Conservation (phyloP, 768 basidiomycete species). For the Mrakia gelida region DNA sequence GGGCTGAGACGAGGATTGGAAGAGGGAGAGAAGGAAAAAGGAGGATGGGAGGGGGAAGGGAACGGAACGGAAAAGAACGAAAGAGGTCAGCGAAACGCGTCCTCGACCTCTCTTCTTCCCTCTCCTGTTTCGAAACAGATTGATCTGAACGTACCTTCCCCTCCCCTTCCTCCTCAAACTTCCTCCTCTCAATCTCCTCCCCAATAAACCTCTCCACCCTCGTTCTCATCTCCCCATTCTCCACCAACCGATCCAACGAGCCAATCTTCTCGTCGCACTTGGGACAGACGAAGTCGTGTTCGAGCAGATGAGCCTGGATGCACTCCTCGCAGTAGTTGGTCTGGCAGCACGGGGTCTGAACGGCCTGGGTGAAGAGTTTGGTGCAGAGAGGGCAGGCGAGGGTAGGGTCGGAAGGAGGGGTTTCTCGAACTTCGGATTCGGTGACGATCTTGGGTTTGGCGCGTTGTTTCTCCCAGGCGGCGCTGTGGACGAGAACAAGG, state of each 20-base stretch:
- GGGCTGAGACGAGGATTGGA: background rate
- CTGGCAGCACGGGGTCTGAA: conserved; percentile 91
- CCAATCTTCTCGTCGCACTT: conserved; percentile 81
- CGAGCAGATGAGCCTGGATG: conserved; percentile 86
- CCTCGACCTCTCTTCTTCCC: background rate
- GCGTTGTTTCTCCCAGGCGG: conserved; percentile 75
- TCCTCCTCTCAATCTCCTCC: conserved; percentile 51
- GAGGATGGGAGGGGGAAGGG: background rate
- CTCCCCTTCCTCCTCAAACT: conserved; percentile 30
- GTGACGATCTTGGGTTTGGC: conserved; percentile 69
- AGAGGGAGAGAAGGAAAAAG: background rate
- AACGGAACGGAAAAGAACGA: background rate
- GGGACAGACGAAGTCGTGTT: conserved; percentile 92
- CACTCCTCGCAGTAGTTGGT: conserved; percentile 94
- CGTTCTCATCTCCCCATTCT: conserved; percentile 73
- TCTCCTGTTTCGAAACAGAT: background rate
- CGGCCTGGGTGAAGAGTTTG: conserved; percentile 87
- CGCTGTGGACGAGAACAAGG: conserved; percentile 51
- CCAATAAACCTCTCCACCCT: conserved; percentile 79
- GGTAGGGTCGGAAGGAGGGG: conserved; percentile 66
- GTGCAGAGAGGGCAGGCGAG: conserved; percentile 87
- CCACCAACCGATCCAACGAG: conserved; percentile 76
- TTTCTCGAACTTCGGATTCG: conserved; percentile 80
- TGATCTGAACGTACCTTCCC: background rate
- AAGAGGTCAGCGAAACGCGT: background rate